A percentile compares a stretch with the other conserved stretches of the same genome.
Conservation (phyloP, 1,284 basidiomycete genomes). For the Heterobasidion irregulare region DNA sequence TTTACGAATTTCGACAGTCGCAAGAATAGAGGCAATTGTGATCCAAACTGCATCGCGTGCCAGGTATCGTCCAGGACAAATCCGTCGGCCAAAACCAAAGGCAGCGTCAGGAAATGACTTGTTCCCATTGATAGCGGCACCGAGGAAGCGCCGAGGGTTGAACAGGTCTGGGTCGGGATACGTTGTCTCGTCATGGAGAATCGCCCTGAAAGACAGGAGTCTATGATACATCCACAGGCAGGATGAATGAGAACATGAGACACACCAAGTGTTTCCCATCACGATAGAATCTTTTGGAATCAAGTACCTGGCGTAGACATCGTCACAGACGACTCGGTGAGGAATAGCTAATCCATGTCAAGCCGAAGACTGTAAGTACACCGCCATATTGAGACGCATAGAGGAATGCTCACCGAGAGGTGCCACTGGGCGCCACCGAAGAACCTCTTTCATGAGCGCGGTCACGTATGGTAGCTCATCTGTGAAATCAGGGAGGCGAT, state of each 20-base stretch:
- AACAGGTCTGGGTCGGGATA: constrained; percentile 6
- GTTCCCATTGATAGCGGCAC: constrained; percentile 11
- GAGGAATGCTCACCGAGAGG: constrained; percentile 3
- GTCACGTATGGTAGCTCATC: constrained; percentile 14
- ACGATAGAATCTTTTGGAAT: constrained; percentile 26
- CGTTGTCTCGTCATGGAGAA: constrained; percentile 3
- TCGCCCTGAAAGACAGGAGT: background rate
- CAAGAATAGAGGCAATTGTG: constrained; percentile 23
- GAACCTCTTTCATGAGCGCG: constrained; percentile 14
- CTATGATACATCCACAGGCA: background rate
- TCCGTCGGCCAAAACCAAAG: constrained; percentile 23
- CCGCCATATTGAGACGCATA: background rate
- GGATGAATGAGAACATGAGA: background rate
- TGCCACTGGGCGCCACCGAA: constrained; percentile 13
- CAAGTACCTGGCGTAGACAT: constrained; percentile 26
- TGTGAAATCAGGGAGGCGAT: constrained; percentile 12
- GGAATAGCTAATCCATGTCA: constrained; percentile 16
- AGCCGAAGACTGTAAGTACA: background rate
- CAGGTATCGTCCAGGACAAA: constrained; percentile 31
- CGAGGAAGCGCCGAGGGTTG: constrained; percentile 9
- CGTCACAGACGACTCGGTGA: constrained; percentile 21
- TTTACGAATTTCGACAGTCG: constrained; percentile 19
- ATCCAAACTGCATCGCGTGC: constrained; percentile 29
- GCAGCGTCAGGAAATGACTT: constrained; percentile 13
- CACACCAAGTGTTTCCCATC: constrained; percentile 22